Percentiles rank a stretch among this genome's conserved stretches.
phyloP scores from a whole-genome alignment of 805 yeast genomes.

The Metschnikowia amazonensis region DNA sequence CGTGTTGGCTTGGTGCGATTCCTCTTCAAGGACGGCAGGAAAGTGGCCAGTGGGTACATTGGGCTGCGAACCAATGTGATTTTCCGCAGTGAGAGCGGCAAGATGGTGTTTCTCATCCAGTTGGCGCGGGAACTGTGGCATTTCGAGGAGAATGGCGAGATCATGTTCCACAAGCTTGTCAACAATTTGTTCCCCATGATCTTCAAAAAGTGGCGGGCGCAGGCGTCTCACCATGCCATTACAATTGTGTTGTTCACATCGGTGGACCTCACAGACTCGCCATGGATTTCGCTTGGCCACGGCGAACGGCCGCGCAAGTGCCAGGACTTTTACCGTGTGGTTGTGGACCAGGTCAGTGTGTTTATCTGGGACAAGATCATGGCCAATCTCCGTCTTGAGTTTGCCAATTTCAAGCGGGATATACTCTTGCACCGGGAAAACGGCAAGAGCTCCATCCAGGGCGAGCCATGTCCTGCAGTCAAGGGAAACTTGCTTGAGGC shows the following conservation, averaged over 20 bases:
- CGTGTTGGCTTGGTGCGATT: constrained; percentile 63
- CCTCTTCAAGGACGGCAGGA: constrained; percentile 64
- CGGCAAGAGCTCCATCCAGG: constrained; percentile 34
- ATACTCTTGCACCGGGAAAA: constrained; percentile 47
- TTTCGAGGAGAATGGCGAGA: constrained; percentile 94
- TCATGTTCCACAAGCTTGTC: constrained; percentile 85
- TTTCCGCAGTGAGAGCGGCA: constrained; percentile 88
- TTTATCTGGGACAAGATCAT: constrained; percentile 88
- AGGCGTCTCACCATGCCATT: constrained; percentile 85
- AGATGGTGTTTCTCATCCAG: constrained; percentile 77
- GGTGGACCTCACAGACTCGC: constrained; percentile 53
- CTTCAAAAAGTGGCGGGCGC: constrained; percentile 80
- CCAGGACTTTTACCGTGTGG: constrained; percentile 83
- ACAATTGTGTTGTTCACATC: constrained; percentile 86
- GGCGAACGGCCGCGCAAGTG: constrained; percentile 71
- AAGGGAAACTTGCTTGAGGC: constrained; percentile 90
- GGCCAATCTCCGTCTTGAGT: constrained; percentile 81
- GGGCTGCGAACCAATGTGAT: constrained; percentile 74
- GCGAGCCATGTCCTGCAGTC: constrained; percentile 75
- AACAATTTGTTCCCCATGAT: constrained; percentile 89
- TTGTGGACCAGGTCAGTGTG: constrained; percentile 89
- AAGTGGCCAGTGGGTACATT: constrained; percentile 70
- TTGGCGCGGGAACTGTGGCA: constrained; percentile 97
- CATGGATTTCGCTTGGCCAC: constrained; percentile 56
- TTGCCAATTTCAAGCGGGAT: constrained; percentile 74